Conservation (phyloP, 208 protist genomes). For the Tritrichomonas foetus region DNA sequence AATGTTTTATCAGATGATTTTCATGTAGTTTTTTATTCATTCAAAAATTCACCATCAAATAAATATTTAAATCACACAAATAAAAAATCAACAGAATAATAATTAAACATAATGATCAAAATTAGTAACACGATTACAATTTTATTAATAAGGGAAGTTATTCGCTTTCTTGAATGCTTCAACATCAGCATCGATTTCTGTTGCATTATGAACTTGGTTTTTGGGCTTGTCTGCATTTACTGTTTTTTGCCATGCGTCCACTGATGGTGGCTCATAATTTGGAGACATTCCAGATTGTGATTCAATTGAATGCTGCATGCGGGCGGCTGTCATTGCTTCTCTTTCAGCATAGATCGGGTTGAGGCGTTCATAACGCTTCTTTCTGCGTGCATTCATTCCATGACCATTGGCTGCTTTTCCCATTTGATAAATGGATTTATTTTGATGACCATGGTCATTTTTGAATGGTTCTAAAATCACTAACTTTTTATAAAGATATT, state of each 20-base stretch:
- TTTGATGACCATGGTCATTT: too few relatives aligned
- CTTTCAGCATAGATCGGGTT: background rate
- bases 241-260: background rate
- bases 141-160: background rate
- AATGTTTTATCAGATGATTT: too few relatives aligned
- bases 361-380: background rate
- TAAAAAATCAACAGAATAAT: too few relatives aligned
- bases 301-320: background rate
- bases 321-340: background rate
- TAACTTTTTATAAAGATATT: too few relatives aligned
- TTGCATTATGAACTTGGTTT: background rate
- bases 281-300: background rate
- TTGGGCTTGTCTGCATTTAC: background rate
- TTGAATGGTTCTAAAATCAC: too few relatives aligned
- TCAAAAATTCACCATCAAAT: too few relatives aligned
- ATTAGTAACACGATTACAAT: too few relatives aligned
- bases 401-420: conserved; percentile 4
- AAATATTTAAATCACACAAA: too few relatives aligned
- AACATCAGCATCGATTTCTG: background rate
- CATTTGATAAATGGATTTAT: too few relatives aligned
- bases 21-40: too few relatives aligned
- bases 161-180: background rate
- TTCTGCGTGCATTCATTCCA: background rate
- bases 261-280: background rate
- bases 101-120: too few relatives aligned